phyloP scores from a whole-genome alignment of 768 basidiomycete species.

The Xerocomellus intermedius region DNA sequence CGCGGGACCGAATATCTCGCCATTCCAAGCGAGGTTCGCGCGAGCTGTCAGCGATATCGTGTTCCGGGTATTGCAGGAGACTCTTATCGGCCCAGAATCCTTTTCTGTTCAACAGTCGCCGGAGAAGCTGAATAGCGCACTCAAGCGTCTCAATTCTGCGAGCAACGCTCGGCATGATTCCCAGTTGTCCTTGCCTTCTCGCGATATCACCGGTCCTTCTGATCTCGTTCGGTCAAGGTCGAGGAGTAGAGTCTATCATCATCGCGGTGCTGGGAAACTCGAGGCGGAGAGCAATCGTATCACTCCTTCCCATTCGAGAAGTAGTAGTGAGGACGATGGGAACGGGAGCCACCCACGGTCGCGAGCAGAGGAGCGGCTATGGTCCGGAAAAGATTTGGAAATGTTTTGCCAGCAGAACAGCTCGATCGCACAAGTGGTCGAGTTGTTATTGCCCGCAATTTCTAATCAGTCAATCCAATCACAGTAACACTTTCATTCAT shows the following conservation, averaged over 20 bases:
- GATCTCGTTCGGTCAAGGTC: slow-evolving; percentile 65
- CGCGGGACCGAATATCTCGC: slow-evolving; percentile 32
- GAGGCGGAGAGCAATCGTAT: slow-evolving; percentile 49
- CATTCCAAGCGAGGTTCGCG: slow-evolving; percentile 46
- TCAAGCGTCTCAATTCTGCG: slow-evolving; percentile 32
- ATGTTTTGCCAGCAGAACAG: slow-evolving; percentile 89
- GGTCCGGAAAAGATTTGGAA: slow-evolving; percentile 84
- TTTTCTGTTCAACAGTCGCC: slow-evolving; percentile 20
- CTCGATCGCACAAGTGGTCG: slow-evolving; percentile 71
- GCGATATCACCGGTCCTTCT: slow-evolving; percentile 23
- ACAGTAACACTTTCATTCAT: slow-evolving; percentile 15
- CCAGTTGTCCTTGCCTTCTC: slow-evolving; percentile 27
- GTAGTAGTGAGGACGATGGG: slow-evolving; percentile 33
- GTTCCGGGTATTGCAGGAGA: slow-evolving; percentile 83
- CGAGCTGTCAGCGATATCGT: slow-evolving; percentile 73
- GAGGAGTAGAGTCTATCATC: slow-evolving; percentile 66
- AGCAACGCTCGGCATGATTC: slow-evolving; percentile 18
- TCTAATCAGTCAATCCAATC: slow-evolving; percentile 37
- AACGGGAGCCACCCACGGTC: slow-evolving; percentile 32
- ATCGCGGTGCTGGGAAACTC: slow-evolving; percentile 59
- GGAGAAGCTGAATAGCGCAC: slow-evolving; percentile 33
- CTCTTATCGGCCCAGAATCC: slow-evolving; percentile 52
- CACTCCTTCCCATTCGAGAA: slow-evolving; percentile 24
- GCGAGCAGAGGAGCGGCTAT: slow-evolving; percentile 49
- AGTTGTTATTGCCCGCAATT: slow-evolving; percentile 53